phyloP scores from a whole-genome alignment of 176 grass and related monocot genomes.

The Melocanna baccifera region DNA sequence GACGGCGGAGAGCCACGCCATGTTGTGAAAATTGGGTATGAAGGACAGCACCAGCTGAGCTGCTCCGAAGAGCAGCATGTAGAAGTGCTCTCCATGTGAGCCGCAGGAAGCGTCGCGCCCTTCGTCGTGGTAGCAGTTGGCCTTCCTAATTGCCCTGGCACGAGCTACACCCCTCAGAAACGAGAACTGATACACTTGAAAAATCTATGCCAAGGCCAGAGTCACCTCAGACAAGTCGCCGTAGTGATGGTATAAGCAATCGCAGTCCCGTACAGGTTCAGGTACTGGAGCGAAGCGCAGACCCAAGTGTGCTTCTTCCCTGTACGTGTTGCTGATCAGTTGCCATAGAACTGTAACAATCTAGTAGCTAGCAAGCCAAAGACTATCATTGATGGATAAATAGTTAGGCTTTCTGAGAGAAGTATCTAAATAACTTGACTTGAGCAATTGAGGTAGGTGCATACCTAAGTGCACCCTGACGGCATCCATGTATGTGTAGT shows the following conservation, averaged over 20 bases:
- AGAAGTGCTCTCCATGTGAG: slow-evolving; percentile 31
- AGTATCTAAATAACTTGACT: too few relatives aligned
- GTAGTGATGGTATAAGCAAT: slow-evolving; percentile 69
- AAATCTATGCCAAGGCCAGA: background rate
- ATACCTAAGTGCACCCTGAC: slow-evolving; percentile 49
- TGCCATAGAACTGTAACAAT: background rate
- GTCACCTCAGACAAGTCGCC: slow-evolving; percentile 49
- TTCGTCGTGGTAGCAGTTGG: slow-evolving; percentile 50
- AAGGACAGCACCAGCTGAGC: slow-evolving; percentile 48
- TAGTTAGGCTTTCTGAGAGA: background rate
- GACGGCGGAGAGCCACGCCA: slow-evolving; percentile 58
- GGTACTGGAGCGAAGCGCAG: slow-evolving; percentile 53
- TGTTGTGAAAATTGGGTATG: slow-evolving; percentile 53
- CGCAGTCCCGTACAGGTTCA: slow-evolving; percentile 50
- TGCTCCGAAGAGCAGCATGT: slow-evolving; percentile 53
- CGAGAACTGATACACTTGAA: background rate
- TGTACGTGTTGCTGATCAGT: slow-evolving; percentile 1
- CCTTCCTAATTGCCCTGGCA: slow-evolving; percentile 35
- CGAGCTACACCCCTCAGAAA: background rate
- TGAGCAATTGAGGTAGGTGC: background rate
- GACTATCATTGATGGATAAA: background rate
- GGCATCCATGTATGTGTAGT: slow-evolving; percentile 66
- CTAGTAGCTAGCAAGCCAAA: too few relatives aligned
- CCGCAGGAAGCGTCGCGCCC: slow-evolving; percentile 42
- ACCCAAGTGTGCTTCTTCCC: slow-evolving; percentile 57